Evolutionary conservation across 768 basidiomycete species (phyloP), one percentile per base, ranked within the genome.

Genomic region (Kwoniella botswanensis): DNA sequence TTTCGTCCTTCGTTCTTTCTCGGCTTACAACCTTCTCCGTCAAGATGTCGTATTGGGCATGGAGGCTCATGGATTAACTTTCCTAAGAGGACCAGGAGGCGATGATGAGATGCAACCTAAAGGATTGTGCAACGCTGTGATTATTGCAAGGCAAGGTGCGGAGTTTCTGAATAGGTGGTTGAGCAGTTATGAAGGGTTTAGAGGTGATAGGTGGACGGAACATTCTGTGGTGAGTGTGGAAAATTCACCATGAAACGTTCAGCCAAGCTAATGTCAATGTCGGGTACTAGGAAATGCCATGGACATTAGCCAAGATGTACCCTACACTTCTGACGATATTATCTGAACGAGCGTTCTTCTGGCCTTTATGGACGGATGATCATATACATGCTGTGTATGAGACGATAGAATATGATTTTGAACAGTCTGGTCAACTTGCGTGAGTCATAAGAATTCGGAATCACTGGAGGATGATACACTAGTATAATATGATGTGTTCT

Each of bases 311-410:
- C 0, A 77, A 79, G 22, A 67, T 79, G 21, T 78, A 81, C 60
- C 85, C 85, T 11, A 77, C 73, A 2, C 77, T 79, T 50, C 60
- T 85, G 41, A 84, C 83, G 9, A 80, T 85, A 11, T 72, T 85
- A 21, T 83, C 82, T 52, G 80, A 84, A 61, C 76, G 81, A 42
- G 80, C 82, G 0, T 83, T 85, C 72, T 85, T 85, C 72, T 85
- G 84, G 84, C 84, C 84, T 0, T 62, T 84, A 17, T 85, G 84
- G 84, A 78, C 70, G 12, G 74, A 72, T 22, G 76, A 82, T 68
- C 75, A 78, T 57, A 76, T 80, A 22, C 67, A 68, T 18, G 67
- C 78, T 22, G 73, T 82, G 6, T 82, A 84, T 67, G 76, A 73
- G 22, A 71, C 67, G 17, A 67, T 53, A 15, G 71, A 76, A 26